Percentiles rank a stretch among this genome's conserved stretches.
Evolutionary conservation across 805 yeast species (phyloP).

Genomic region (Wickerhamiella occidentalis): DNA sequence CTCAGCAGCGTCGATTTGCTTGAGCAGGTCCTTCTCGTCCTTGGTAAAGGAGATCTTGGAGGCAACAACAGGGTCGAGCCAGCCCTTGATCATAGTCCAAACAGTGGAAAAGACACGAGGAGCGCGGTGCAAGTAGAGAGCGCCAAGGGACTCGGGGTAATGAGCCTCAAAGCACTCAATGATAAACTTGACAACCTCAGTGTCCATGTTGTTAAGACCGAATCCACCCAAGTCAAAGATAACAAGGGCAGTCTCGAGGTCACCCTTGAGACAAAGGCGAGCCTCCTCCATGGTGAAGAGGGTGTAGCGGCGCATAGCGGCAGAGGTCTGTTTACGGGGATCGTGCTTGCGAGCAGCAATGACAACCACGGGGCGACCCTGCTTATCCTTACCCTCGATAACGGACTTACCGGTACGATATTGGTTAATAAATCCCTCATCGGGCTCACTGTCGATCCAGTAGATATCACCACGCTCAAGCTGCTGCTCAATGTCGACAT

Average conservation of each 20-base stretch:
- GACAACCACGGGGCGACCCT: slow-evolving; percentile 66
- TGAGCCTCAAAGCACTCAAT: slow-evolving; percentile 88
- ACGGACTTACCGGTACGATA: slow-evolving; percentile 57
- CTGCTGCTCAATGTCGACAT: slow-evolving; percentile 48
- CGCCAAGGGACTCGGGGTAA: slow-evolving; percentile 88
- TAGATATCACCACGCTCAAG: slow-evolving; percentile 60
- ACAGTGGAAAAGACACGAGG: slow-evolving; percentile 96
- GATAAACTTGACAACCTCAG: slow-evolving; percentile 79
- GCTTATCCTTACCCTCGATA: slow-evolving; percentile 60
- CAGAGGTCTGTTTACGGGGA: slow-evolving; percentile 53
- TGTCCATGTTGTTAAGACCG: slow-evolving; percentile 86
- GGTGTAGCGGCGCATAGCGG: slow-evolving; percentile 66
- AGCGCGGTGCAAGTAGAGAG: slow-evolving; percentile 76
- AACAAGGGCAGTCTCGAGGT: slow-evolving; percentile 69
- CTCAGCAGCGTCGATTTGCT: slow-evolving; percentile 45
- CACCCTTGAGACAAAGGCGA: slow-evolving; percentile 58
- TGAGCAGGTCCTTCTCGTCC: slow-evolving; percentile 49
- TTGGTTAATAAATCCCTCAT: slow-evolving; percentile 38
- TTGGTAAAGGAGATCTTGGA: slow-evolving; percentile 80
- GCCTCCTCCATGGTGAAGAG: slow-evolving; percentile 67
- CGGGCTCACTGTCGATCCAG: slow-evolving; percentile 32
- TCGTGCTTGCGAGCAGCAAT: slow-evolving; percentile 72
- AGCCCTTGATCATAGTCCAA: slow-evolving; percentile 84
- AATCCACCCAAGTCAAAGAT: slow-evolving; percentile 81
- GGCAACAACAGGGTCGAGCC: slow-evolving; percentile 97